phyloP scores from a whole-genome alignment of 768 basidiomycete genomes.

The Rhizopogon sp. region DNA sequence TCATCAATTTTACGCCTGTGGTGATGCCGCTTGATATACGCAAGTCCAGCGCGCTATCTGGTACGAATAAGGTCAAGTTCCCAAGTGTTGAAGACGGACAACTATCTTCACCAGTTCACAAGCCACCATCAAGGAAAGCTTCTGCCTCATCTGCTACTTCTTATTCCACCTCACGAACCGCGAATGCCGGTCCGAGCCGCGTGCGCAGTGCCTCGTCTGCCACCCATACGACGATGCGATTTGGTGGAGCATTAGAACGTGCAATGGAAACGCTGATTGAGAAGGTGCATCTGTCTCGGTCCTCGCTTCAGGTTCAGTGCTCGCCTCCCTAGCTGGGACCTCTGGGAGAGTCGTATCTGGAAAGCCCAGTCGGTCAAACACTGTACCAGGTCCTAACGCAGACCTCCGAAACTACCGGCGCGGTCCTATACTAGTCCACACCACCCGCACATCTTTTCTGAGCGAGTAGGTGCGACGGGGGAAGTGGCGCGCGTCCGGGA shows the following conservation, averaged over 20 bases:
- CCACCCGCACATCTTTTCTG: no score
- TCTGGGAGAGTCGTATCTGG: no score
- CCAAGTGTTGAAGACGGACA: constrained; percentile 20
- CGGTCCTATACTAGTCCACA: no score
- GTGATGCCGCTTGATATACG: constrained; percentile 22
- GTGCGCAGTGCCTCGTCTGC: constrained; percentile 21
- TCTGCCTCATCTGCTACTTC: constrained; percentile 19
- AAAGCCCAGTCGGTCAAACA: no score
- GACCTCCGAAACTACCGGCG: no score
- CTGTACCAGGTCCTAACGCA: no score
- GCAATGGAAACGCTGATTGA: constrained; percentile 51
- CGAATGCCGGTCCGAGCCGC: constrained; percentile 9
- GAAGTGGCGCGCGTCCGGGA: no score
- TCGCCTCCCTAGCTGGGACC: no score
- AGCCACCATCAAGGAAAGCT: constrained; percentile 19
- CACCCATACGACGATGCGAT: constrained; percentile 23
- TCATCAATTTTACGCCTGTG: constrained; percentile 16
- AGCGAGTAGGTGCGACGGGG: no score
- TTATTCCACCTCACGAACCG: constrained; percentile 7
- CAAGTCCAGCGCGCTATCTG: constrained; percentile 10
- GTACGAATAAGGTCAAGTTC: constrained; percentile 28
- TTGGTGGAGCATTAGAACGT: constrained; percentile 38
- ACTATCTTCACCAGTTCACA: constrained; percentile 7
- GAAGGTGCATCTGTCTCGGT: constrained; percentile 30
- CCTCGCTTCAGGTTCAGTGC: constrained; percentile 25